Evolutionary conservation across 148 eudicot genomes (phyloP).

Genomic region (Rhododendron molle): DNA sequence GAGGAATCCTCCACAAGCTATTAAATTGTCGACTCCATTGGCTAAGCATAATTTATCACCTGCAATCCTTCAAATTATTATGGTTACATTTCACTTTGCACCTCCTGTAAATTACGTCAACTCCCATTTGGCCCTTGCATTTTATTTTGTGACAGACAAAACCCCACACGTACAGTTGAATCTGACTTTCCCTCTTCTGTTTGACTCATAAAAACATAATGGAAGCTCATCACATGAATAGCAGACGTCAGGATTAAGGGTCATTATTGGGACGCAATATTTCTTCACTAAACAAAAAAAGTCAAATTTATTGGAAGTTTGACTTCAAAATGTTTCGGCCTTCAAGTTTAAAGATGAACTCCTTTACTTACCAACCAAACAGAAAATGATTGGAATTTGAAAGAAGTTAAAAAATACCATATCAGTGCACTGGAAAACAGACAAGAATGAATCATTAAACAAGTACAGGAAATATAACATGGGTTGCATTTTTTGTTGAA

Average conservation of each 20-base stretch:
- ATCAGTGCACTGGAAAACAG: background rate
- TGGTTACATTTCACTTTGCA: background rate
- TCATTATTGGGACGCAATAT: background rate
- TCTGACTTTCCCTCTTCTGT: background rate
- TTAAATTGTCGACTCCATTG: background rate
- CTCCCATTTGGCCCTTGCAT: background rate
- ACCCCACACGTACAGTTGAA: background rate
- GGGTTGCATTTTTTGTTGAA: background rate
- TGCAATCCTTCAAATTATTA: background rate
- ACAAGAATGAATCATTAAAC: background rate
- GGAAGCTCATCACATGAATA: background rate
- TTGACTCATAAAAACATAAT: background rate
- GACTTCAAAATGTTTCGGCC: background rate
- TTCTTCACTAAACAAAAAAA: background rate
- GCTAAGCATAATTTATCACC: background rate
- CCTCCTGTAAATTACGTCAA: background rate
- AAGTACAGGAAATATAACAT: background rate
- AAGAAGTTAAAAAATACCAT: background rate
- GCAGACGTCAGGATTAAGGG: background rate
- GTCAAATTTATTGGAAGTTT: background rate
- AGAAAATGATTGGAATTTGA: background rate
- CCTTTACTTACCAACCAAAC: background rate
- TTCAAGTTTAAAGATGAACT: background rate
- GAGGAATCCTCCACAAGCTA: background rate
- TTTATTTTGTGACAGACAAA: background rate